A percentile compares a stretch with the other conserved stretches of the same genome.
Conservation (phyloP, 768 basidiomycete genomes). For the Gloeopeniophorella convolvens region DNA sequence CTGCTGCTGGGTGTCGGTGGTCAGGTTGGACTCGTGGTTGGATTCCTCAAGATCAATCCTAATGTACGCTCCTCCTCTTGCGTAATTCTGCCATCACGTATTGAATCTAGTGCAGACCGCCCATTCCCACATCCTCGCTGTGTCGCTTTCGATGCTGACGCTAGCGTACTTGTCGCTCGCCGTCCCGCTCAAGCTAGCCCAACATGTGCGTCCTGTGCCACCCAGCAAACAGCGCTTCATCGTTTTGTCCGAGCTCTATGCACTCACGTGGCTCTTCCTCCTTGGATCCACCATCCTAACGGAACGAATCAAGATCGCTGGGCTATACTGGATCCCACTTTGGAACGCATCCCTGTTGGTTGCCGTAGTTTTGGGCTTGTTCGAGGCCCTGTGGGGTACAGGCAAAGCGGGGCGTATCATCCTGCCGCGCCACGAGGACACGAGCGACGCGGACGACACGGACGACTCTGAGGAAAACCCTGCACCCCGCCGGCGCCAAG, state of each 20-base stretch:
- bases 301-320: conserved; percentile 38
- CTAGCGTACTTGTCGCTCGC: conserved; percentile 46
- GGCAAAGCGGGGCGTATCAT: conserved; percentile 16
- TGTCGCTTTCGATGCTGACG: conserved; percentile 43
- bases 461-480: background rate
- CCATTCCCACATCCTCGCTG: conserved; percentile 50
- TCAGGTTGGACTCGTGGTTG: conserved; percentile 42
- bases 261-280: conserved; percentile 54
- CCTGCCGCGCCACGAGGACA: conserved; percentile 1
- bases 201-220: conserved; percentile 25
- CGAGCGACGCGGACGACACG: conserved; percentile 6
- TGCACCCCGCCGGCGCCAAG: conserved; percentile 9
- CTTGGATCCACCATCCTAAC: conserved; percentile 43
- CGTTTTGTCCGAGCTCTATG: conserved; percentile 46
- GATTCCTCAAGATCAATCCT: conserved; percentile 52
- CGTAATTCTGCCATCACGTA: background rate
- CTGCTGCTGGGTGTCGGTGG: conserved; percentile 39
- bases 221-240: conserved; percentile 44
- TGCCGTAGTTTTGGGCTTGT: conserved; percentile 33
- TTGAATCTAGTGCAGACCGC: conserved; percentile 41
- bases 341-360: conserved; percentile 46
- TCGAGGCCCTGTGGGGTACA: conserved; percentile 30
- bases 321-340: conserved; percentile 49
- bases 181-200: conserved; percentile 33
- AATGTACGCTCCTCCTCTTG: conserved; percentile 41